Conservation (phyloP, 371 early-diverging fungal species). For the Mortierella sp. region DNA sequence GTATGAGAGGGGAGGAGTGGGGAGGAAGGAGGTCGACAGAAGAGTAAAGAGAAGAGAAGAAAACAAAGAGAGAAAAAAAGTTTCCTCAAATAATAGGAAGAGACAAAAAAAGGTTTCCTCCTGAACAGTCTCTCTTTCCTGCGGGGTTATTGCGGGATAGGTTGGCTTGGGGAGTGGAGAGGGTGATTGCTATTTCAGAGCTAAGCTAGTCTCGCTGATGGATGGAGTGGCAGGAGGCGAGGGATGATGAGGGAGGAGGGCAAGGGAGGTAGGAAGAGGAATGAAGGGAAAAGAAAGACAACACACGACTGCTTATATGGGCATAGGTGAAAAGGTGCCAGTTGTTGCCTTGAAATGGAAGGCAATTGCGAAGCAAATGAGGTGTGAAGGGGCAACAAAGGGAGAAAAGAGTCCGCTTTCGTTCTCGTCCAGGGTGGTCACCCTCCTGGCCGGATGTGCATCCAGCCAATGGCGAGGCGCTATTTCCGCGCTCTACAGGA, state of each 20-base stretch:
- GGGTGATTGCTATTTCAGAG: background rate
- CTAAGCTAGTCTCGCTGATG: background rate
- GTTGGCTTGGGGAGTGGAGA: background rate
- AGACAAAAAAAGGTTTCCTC: background rate
- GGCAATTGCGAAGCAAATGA: slow-evolving; percentile 10
- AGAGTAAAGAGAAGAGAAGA: background rate
- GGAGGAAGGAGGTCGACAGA: background rate
- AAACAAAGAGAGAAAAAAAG: background rate
- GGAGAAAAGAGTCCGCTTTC: background rate
- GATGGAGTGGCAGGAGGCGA: background rate
- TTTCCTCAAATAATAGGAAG: background rate
- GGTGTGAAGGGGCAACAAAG: background rate
- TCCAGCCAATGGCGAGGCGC: background rate
- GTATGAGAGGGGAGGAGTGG: background rate
- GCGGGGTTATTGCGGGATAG: slow-evolving; percentile 22
- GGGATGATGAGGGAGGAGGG: background rate
- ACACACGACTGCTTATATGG: background rate
- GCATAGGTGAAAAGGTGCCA: no score
- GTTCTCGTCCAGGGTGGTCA: background rate
- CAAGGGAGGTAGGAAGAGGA: background rate
- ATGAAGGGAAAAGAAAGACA: background rate
- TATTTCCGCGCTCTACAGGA: background rate
- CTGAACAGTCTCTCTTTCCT: background rate
- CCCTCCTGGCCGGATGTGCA: background rate
- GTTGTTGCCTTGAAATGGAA: slow-evolving; percentile 23